These are phyloP conservation scores for Cocos nucifera DNA, from an alignment of 176 grass and related monocot species.

Conservation along the genomic window DNA sequence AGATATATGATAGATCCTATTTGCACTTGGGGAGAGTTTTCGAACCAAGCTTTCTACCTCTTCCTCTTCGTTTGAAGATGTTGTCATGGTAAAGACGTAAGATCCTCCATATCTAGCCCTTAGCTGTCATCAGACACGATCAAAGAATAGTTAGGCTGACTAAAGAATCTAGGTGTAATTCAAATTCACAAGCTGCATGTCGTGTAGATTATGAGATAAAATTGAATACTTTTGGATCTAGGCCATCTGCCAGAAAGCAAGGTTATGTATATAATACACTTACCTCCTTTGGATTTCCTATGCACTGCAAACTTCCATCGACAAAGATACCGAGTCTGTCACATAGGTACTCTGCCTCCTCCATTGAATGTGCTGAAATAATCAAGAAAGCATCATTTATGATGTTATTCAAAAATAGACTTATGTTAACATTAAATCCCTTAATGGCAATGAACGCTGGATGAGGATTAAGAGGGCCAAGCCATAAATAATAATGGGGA, in stretches of 20 bases:
- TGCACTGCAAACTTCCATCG: conserved; percentile 62
- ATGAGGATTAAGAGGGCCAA: too few relatives aligned
- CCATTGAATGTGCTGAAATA: conserved; percentile 86
- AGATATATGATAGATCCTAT: conserved; percentile 50
- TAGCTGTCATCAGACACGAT: conserved; percentile 26
- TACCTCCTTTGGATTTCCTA: conserved; percentile 85
- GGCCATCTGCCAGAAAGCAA: background rate
- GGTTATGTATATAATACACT: background rate
- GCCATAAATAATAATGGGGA: too few relatives aligned
- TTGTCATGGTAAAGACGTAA: conserved; percentile 59
- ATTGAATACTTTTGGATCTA: too few relatives aligned
- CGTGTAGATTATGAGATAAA: too few relatives aligned
- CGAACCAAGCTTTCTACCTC: conserved; percentile 35
- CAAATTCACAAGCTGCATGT: too few relatives aligned
- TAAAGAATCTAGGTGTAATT: background rate
- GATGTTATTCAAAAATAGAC: too few relatives aligned
- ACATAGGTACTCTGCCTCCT: conserved; percentile 79
- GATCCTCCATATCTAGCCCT: conserved; percentile 61
- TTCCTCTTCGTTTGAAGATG: conserved; percentile 37
- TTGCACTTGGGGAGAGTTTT: conserved; percentile 28
- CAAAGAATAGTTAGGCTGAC: background rate
- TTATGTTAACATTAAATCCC: too few relatives aligned
- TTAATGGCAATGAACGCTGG: too few relatives aligned
- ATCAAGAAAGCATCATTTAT: conserved; percentile 2
- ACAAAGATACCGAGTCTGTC: conserved; percentile 77